phyloP scores from a whole-genome alignment of 495 filamentous ascomycete genomes.

The Penicillium pulvis region DNA sequence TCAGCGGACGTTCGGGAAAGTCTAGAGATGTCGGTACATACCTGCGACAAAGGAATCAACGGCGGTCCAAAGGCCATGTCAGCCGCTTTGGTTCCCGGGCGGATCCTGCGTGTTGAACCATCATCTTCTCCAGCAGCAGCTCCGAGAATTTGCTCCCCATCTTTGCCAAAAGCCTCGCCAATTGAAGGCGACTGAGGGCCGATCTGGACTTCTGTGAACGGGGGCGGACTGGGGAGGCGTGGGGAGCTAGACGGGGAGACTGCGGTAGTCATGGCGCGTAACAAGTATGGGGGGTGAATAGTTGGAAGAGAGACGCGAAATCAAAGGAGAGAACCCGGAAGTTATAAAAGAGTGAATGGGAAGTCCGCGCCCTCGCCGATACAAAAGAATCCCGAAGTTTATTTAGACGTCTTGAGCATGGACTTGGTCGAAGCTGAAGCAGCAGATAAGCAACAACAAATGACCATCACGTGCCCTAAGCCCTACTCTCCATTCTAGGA shows the following conservation, averaged over 20 bases:
- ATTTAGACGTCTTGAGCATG: constrained; percentile 15
- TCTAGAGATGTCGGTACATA: constrained; percentile 35
- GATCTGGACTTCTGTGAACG: constrained; percentile 87
- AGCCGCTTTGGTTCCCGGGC: constrained; percentile 84
- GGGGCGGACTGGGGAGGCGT: constrained; percentile 84
- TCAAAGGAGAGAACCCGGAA: constrained; percentile 23
- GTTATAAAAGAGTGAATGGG: constrained; percentile 25
- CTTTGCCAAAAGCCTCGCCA: constrained; percentile 50
- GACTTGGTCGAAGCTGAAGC: constrained; percentile 9
- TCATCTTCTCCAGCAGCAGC: constrained; percentile 55
- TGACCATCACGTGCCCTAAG: constrained; percentile 42
- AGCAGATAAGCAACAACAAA: constrained; percentile 23
- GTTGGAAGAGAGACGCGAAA: constrained; percentile 20
- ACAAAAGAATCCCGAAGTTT: constrained; percentile 8
- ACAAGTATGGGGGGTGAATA: constrained; percentile 3
- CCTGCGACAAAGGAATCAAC: constrained; percentile 79
- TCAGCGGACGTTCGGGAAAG: constrained; percentile 19
- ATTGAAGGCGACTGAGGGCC: constrained; percentile 78
- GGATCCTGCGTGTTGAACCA: constrained; percentile 78
- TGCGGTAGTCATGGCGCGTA: constrained; percentile 50
- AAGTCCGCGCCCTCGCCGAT: constrained; percentile 21
- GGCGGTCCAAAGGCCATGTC: constrained; percentile 94
- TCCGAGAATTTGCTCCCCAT: constrained; percentile 38
- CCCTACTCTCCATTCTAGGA: constrained; percentile 39
- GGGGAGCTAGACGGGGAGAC: constrained; percentile 78